These are phyloP conservation scores for Cutaneotrichosporon sp. DNA, from an alignment of 1,284 basidiomycete species.

Conservation along the genomic window DNA sequence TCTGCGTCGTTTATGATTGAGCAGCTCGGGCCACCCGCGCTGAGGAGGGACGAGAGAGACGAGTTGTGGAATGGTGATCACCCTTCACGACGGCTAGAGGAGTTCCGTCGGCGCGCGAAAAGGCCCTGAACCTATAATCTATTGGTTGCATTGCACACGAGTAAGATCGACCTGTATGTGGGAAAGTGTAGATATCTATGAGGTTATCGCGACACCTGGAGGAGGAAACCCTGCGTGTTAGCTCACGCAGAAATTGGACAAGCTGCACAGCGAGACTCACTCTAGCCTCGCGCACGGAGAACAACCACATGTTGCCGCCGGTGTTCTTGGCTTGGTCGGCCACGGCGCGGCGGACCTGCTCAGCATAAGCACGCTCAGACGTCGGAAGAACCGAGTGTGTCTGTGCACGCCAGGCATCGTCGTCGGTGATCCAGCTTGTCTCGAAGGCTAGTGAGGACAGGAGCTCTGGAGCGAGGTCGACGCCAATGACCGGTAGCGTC, in stretches of 20 bases:
- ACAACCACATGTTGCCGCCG: conserved; percentile 54
- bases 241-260: background rate
- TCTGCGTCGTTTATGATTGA: conserved; percentile 43
- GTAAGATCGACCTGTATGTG: too few species aligned
- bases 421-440: conserved; percentile 38
- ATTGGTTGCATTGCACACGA: too few species aligned
- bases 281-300: conserved; percentile 51
- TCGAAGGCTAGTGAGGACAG: conserved; percentile 37
- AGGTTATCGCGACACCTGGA: conserved; percentile 2
- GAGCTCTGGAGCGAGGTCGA: conserved; percentile 36
- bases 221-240: conserved; percentile 11
- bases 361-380: conserved; percentile 33
- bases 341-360: conserved; percentile 30
- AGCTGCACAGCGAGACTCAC: conserved; percentile 4
- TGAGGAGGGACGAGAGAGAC: background rate
- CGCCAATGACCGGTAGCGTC: conserved; percentile 37
- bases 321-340: conserved; percentile 7
- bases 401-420: conserved; percentile 38
- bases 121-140: too few species aligned
- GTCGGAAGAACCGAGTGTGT: conserved; percentile 19
- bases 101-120: too few species aligned
- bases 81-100: too few species aligned
- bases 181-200: too few species aligned
- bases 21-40: conserved; percentile 35
- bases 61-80: conserved; percentile 42